Conservation (phyloP, 75 land plant species). For the Gnetum montanum region DNA sequence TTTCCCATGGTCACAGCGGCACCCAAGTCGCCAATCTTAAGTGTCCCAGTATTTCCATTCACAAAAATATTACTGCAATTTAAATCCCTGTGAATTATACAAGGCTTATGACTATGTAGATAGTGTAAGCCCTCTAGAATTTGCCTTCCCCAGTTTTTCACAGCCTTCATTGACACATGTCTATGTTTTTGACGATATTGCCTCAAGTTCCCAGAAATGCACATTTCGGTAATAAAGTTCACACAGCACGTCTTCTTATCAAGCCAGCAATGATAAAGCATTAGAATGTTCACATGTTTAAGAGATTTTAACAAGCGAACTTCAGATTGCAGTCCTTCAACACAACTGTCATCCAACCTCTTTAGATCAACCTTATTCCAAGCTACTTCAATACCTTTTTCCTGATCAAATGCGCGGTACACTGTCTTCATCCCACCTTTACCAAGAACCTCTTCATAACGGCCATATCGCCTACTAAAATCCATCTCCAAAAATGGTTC, state of each 20-base stretch:
- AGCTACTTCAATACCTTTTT: constrained; percentile 73
- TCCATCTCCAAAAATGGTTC: constrained; percentile 66
- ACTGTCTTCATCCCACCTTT: constrained; percentile 64
- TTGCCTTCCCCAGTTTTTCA: constrained; percentile 70
- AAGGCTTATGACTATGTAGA: constrained; percentile 64
- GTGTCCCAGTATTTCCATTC: constrained; percentile 66
- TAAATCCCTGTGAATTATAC: constrained; percentile 77
- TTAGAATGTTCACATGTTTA: constrained; percentile 39
- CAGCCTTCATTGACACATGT: constrained; percentile 56
- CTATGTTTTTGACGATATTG: constrained; percentile 57
- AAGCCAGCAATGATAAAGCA: constrained; percentile 37
- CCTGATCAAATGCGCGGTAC: constrained; percentile 66
- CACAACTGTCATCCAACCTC: constrained; percentile 20
- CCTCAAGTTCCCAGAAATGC: constrained; percentile 65
- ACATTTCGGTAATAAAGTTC: constrained; percentile 80
- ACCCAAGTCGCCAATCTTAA: constrained; percentile 76
- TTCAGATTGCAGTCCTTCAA: constrained; percentile 35
- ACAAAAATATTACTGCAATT: constrained; percentile 78
- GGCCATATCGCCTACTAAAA: constrained; percentile 62
- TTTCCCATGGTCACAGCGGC: constrained; percentile 45
- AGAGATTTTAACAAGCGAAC: constrained; percentile 34
- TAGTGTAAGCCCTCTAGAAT: constrained; percentile 52
- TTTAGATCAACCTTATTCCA: constrained; percentile 64
- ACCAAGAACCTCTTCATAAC: constrained; percentile 58
- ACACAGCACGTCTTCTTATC: constrained; percentile 26